These are phyloP conservation scores for Agarophyton chilense DNA, from an alignment of 23 red algal genomes.

Conservation along the genomic window DNA sequence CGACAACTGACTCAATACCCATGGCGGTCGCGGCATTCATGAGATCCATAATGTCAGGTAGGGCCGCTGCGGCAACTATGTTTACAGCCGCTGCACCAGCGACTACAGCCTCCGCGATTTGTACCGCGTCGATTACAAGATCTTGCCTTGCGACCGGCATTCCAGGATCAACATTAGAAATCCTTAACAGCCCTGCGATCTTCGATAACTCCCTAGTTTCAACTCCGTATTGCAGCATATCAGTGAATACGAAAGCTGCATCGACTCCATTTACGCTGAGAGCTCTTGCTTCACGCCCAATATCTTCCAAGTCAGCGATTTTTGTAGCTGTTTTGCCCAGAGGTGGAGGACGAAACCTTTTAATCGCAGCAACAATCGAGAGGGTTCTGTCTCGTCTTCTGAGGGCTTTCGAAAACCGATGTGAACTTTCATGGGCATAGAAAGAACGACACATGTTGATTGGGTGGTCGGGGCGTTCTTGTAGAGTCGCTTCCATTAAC, in stretches of 20 bases:
- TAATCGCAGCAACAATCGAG: conserved; percentile 70
- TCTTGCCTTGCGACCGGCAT: conserved; percentile 85
- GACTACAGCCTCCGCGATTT: conserved; percentile 90
- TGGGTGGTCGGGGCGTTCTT: conserved; percentile 79
- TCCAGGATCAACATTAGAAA: conserved; percentile 28
- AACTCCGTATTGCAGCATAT: conserved; percentile 53
- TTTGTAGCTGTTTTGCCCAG: conserved; percentile 4
- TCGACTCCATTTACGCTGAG: conserved; percentile 44
- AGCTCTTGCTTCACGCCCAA: conserved; percentile 48
- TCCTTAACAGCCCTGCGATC: neutral
- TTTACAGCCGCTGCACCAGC: conserved; percentile 83
- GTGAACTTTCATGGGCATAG: conserved; percentile 35
- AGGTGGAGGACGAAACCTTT: conserved; percentile 49
- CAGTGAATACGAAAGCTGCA: conserved; percentile 55
- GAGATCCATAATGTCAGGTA: conserved; percentile 86
- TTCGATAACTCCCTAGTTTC: conserved; percentile 28
- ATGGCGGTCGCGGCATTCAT: conserved; percentile 87
- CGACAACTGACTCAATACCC: conserved; percentile 93
- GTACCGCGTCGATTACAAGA: conserved; percentile 89
- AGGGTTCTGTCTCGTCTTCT: conserved; percentile 53
- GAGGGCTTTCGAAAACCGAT: conserved; percentile 63
- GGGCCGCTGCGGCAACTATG: conserved; percentile 81
- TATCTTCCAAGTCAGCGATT: conserved; percentile 52
- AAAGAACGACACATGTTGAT: conserved; percentile 76
- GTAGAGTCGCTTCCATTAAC: conserved; percentile 63